A percentile compares a stretch with the other conserved stretches of the same genome.
phyloP scores from a whole-genome alignment of 495 filamentous ascomycete genomes.

The Polyplosphaeria fusca region DNA sequence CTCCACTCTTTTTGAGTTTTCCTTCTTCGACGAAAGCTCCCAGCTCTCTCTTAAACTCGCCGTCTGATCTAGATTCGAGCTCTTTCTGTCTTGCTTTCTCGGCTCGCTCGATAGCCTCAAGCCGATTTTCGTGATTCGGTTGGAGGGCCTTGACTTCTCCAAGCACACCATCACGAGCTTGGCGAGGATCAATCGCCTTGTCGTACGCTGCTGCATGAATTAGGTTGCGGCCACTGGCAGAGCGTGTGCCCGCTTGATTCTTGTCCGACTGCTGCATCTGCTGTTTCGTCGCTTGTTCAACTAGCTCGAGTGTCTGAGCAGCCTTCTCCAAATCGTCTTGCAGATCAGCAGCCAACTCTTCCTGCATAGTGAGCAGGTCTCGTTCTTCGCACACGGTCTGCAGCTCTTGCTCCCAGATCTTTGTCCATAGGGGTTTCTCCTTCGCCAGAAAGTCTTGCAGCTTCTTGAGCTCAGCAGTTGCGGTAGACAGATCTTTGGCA shows the following conservation, averaged over 20 bases:
- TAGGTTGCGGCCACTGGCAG: conserved; percentile 41
- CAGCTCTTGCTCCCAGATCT: conserved; percentile 97
- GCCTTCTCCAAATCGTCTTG: conserved; percentile 95
- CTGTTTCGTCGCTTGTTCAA: conserved; percentile 94
- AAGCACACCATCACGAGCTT: conserved; percentile 85
- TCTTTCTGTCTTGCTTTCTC: conserved; percentile 87
- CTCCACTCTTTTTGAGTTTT: conserved; percentile 90
- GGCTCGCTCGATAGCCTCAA: conserved; percentile 93
- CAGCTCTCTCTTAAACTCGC: conserved; percentile 85
- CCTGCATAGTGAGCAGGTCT: conserved; percentile 88
- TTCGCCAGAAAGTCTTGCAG: conserved; percentile 86
- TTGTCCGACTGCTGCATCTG: conserved; percentile 65
- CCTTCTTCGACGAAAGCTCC: conserved; percentile 86
- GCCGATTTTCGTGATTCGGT: conserved; percentile 86
- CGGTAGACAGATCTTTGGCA: conserved; percentile 75
- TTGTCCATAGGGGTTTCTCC: conserved; percentile 95
- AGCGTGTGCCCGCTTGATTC: conserved; percentile 12
- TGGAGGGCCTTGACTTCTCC: conserved; percentile 92
- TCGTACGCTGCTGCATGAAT: conserved; percentile 57
- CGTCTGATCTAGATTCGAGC: conserved; percentile 69
- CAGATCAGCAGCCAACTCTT: conserved; percentile 87
- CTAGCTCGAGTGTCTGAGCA: conserved; percentile 83
- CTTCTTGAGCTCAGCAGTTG: conserved; percentile 86
- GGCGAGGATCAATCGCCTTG: conserved; percentile 63
- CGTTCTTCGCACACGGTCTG: conserved; percentile 91